Conservation (phyloP, 345 rosid species). For the Murraya paniculata region DNA sequence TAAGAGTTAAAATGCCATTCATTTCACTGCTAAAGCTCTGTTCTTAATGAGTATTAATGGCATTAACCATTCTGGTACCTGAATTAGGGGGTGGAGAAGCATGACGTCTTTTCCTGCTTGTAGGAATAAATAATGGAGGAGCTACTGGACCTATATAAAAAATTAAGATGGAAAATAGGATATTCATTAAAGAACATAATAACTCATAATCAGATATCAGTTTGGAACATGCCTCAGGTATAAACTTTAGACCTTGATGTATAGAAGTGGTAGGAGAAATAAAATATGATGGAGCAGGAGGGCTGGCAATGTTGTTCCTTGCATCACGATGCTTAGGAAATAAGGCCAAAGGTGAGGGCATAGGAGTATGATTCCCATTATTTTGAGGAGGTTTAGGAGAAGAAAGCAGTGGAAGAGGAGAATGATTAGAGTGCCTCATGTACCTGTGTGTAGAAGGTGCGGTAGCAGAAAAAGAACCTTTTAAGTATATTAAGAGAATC, state of each 20-base stretch:
- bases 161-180: conserved; percentile 24
- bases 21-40: neutral
- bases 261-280: conserved; percentile 44
- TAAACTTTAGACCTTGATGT: conserved; percentile 36
- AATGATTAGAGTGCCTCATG: conserved; percentile 10
- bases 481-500: conserved; percentile 1
- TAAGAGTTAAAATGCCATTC: conserved; percentile 16
- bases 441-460: conserved; percentile 37
- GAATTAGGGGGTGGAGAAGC: conserved; percentile 47
- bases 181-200: neutral
- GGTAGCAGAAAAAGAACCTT: conserved; percentile 31
- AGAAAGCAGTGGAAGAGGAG: conserved; percentile 33
- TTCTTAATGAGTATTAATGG: conserved; percentile 2
- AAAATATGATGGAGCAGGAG: conserved; percentile 41
- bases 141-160: conserved; percentile 37
- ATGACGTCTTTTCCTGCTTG: conserved; percentile 29
- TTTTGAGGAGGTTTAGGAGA: conserved; percentile 27
- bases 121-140: conserved; percentile 40
- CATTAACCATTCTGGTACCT: conserved; percentile 34
- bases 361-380: conserved; percentile 23
- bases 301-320: conserved; percentile 31
- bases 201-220: neutral
- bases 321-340: conserved; percentile 35
- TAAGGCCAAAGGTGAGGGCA: conserved; percentile 46
- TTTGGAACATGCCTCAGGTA: neutral